These are phyloP conservation scores for Cyberlindnera petersonii DNA, from an alignment of 805 yeast genomes.

Conservation along the genomic window DNA sequence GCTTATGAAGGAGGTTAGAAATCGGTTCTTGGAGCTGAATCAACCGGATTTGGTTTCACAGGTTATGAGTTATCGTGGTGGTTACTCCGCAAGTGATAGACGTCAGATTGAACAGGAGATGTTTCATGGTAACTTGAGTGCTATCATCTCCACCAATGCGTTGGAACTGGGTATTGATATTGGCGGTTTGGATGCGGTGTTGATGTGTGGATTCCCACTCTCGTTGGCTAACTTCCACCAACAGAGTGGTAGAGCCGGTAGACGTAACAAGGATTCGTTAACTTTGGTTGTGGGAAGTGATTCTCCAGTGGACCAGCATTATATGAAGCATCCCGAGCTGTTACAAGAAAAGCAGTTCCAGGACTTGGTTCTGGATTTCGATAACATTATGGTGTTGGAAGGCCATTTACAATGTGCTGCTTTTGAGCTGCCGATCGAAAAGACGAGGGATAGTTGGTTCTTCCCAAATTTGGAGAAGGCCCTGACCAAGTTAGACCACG, in stretches of 20 bases:
- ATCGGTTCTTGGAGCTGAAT: slow-evolving; percentile 42
- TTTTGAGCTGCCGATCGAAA: slow-evolving; percentile 64
- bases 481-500: slow-evolving; percentile 34
- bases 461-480: slow-evolving; percentile 39
- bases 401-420: slow-evolving; percentile 95
- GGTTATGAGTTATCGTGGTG: slow-evolving; percentile 93
- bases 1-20: slow-evolving; percentile 76
- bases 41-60: slow-evolving; percentile 48
- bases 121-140: slow-evolving; percentile 82
- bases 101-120: slow-evolving; percentile 83
- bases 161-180: slow-evolving; percentile 94
- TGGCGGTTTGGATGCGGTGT: slow-evolving; percentile 86
- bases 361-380: slow-evolving; percentile 56
- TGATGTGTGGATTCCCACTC: slow-evolving; percentile 89
- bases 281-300: slow-evolving; percentile 81
- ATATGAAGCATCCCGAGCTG: slow-evolving; percentile 63
- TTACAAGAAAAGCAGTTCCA: slow-evolving; percentile 52
- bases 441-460: slow-evolving; percentile 50
- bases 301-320: slow-evolving; percentile 83
- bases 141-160: slow-evolving; percentile 93
- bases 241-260: slow-evolving; percentile 96
- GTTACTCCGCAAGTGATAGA: slow-evolving; percentile 83
- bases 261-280: slow-evolving; percentile 79
- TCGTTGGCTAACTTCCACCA: slow-evolving; percentile 87
- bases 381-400: slow-evolving; percentile 60